Evolutionary conservation across 2,329 filamentous ascomycete genomes (phyloP), one percentile per base, ranked within the genome.

Genomic region (Ceratocystis albifundus): DNA sequence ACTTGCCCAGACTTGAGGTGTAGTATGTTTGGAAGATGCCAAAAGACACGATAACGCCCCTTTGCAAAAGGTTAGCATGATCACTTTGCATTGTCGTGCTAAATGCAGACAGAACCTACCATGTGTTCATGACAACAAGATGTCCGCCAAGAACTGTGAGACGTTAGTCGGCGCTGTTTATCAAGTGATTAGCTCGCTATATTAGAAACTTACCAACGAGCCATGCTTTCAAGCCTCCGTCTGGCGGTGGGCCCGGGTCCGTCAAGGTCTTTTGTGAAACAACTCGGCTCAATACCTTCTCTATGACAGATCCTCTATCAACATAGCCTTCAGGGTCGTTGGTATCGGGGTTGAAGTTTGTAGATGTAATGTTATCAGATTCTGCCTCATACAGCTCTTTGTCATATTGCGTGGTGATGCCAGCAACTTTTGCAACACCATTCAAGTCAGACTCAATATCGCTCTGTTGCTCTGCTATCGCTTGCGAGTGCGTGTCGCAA

Each of bases 21-120:
- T 83, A 84, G 74, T 83, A 82, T 0, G 78, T 73, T 68, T 84
- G 80, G 70, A 82, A 84, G 3, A 79, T 74, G n/a, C 81, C 81
- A 67, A 83, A 84, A 1, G 80, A 81, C 72, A 80, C 82, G 69
- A 82, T 77, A 69, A 80, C 77, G 44, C 82, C 82, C 80, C 75
- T 76, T 30, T 25, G 8, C 59, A 64, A 66, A 7, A 67, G 59
- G 63, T 32, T 46, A 48, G 50, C 17, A 57, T 15, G 12, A 44
- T 32, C 53, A 25, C 55, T 6, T 25, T 25, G 20, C 10, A 20
- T 25, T 45, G 36, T 15, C 12, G 28, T 15, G 30, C 17, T 32
- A 6, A 10, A 1, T 4, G 2, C 22, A 17, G 41, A 8, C n/a
- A n/a, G 50, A 48, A 22, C 72, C 41, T 71, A 76, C 76, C 80